Percentiles rank a stretch among this genome's conserved stretches.
Conservation (phyloP, 2,329 filamentous ascomycete species). For the Alternaria postmessia region DNA sequence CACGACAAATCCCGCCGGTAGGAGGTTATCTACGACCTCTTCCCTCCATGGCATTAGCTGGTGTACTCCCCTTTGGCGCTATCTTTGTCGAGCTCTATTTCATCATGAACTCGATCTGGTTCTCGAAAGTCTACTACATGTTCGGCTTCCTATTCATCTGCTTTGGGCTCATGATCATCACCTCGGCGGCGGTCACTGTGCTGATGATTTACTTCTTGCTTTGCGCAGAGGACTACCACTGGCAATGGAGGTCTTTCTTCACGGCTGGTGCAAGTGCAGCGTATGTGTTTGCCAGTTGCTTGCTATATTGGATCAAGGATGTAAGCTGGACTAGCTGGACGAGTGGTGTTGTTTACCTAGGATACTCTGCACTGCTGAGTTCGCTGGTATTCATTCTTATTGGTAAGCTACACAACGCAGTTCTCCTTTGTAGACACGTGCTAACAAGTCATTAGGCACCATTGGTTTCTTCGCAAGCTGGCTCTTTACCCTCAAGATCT, state of each 20-base stretch:
- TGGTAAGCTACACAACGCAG: constrained; percentile 65
- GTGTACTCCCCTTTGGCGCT: constrained; percentile 90
- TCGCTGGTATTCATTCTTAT: constrained; percentile 93
- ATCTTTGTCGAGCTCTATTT: constrained; percentile 99
- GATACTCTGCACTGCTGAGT: constrained; percentile 88
- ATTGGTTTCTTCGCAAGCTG: constrained; percentile 97
- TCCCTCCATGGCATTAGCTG: constrained; percentile 90
- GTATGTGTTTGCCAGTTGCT: constrained; percentile 90
- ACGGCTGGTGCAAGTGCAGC: constrained; percentile 88
- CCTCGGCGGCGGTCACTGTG: constrained; percentile 88
- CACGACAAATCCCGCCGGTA: constrained; percentile 88
- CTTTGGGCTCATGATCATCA: constrained; percentile 97
- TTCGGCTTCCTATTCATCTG: constrained; percentile 98
- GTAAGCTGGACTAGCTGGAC: constrained; percentile 84
- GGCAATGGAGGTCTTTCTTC: constrained; percentile 96
- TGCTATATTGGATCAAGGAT: constrained; percentile 90
- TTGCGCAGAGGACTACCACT: constrained; percentile 96
- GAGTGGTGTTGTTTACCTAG: constrained; percentile 88
- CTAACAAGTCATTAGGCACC: constrained; percentile 67
- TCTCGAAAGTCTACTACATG: constrained; percentile 99
- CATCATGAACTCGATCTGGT: constrained; percentile 99
- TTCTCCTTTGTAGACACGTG: neutral
- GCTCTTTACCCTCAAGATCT: constrained; percentile 93
- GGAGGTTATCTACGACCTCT: constrained; percentile 84
- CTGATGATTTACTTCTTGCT: constrained; percentile 96